A percentile compares a stretch with the other conserved stretches of the same genome.
These are phyloP conservation scores for Candida orba DNA, from an alignment of 805 yeast species.

Conservation along the genomic window DNA sequence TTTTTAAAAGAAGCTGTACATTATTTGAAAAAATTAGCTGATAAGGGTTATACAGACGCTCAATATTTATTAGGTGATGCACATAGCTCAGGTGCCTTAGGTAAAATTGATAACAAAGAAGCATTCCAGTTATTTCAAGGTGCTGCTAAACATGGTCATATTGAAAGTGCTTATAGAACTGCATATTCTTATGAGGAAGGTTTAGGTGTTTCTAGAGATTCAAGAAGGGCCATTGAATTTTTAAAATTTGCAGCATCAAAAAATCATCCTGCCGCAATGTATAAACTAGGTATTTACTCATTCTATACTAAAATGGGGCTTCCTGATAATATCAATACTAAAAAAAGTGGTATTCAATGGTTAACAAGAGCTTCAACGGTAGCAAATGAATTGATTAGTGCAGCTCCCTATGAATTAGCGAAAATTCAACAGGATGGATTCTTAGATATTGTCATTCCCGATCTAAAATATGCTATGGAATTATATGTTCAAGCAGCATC, in stretches of 20 bases:
- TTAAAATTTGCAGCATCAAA: conserved; percentile 81
- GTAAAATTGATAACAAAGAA: conserved; percentile 69
- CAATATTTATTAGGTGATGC: conserved; percentile 92
- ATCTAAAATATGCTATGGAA: conserved; percentile 75
- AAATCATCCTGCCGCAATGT: conserved; percentile 96
- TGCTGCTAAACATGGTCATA: conserved; percentile 91
- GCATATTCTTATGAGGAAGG: conserved; percentile 93
- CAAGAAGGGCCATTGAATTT: conserved; percentile 77
- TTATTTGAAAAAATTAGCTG: conserved; percentile 63
- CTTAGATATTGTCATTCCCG: conserved; percentile 79
- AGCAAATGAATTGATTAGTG: conserved; percentile 78
- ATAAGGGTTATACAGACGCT: conserved; percentile 80
- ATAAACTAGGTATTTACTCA: conserved; percentile 80
- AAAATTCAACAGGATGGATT: conserved; percentile 80
- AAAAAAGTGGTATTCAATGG: conserved; percentile 91
- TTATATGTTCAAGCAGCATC: conserved; percentile 84
- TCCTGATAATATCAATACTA: conserved; percentile 55
- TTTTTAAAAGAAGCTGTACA: conserved; percentile 71
- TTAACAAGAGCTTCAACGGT: conserved; percentile 75
- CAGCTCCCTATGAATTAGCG: conserved; percentile 93
- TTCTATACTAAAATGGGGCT: conserved; percentile 84
- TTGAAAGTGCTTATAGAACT: conserved; percentile 86
- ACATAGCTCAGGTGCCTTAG: conserved; percentile 75
- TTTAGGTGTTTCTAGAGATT: conserved; percentile 83
- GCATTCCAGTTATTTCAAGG: conserved; percentile 72